phyloP scores from a whole-genome alignment of 352 stramenopile species.

The Phytophthora macrochlamydospora region DNA sequence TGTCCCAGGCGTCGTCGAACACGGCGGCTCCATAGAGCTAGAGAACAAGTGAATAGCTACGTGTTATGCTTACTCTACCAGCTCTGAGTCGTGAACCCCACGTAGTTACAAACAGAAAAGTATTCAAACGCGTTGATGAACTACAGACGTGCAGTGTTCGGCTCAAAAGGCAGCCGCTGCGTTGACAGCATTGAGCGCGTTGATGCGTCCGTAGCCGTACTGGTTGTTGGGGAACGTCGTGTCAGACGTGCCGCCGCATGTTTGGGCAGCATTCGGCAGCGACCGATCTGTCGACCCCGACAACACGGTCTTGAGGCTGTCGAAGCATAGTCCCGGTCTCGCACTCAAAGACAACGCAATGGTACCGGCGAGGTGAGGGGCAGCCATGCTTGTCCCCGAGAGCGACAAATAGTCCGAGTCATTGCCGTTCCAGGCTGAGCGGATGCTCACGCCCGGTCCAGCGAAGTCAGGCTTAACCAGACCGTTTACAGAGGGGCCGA shows the following conservation, averaged over 20 bases:
- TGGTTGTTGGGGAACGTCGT: conserved; percentile 61
- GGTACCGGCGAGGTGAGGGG: conserved; percentile 50
- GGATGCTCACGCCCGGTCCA: conserved; percentile 40
- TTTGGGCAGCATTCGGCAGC: conserved; percentile 14
- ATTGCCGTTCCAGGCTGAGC: conserved; percentile 42
- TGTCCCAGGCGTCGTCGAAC: conserved; percentile 1
- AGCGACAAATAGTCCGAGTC: conserved; percentile 39
- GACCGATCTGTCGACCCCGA: conserved; percentile 12
- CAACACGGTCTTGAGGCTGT: conserved; percentile 37
- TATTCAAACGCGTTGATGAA: too few species aligned
- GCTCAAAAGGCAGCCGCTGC: conserved; percentile 28
- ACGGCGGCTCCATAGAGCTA: conserved; percentile 13
- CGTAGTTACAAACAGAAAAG: too few species aligned
- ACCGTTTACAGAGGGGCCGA: conserved; percentile 39
- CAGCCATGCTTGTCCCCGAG: conserved; percentile 67
- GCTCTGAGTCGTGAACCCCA: neutral
- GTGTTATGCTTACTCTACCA: neutral
- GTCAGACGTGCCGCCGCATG: conserved; percentile 41
- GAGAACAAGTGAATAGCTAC: neutral
- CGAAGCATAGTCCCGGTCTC: conserved; percentile 34
- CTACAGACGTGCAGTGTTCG: neutral
- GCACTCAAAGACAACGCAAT: conserved; percentile 54
- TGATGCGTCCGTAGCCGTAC: conserved; percentile 58
- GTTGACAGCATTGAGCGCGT: conserved; percentile 42
- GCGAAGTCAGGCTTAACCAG: conserved; percentile 53